phyloP scores from a whole-genome alignment of 352 stramenopile genomes.

The Phytopythium sindhum region DNA sequence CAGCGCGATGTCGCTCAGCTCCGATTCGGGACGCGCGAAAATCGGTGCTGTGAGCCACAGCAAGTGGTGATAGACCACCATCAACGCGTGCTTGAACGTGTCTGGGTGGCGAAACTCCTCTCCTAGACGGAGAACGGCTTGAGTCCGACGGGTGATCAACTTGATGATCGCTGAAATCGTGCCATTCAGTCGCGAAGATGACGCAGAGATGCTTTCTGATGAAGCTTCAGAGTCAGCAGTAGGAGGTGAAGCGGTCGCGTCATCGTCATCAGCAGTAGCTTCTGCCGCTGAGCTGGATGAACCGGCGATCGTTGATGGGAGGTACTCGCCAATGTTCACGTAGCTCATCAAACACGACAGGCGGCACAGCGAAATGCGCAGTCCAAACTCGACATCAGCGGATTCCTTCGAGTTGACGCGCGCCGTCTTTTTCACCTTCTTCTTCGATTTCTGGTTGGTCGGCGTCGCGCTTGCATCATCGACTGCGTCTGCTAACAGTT shows the following conservation, averaged over 20 bases:
- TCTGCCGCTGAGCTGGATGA: background rate
- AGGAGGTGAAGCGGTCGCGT: background rate
- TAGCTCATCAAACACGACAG: conserved; percentile 61
- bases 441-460: conserved; percentile 24
- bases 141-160: conserved; percentile 51
- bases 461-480: conserved; percentile 15
- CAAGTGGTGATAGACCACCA: conserved; percentile 70
- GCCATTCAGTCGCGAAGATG: conserved; percentile 30
- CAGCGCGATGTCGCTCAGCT: conserved; percentile 13
- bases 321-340: conserved; percentile 62
- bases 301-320: conserved; percentile 19
- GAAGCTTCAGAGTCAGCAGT: background rate
- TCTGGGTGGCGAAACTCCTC: conserved; percentile 51
- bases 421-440: conserved; percentile 12
- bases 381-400: conserved; percentile 64
- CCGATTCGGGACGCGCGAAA: conserved; percentile 35
- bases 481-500: conserved; percentile 9
- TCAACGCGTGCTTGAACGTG: conserved; percentile 60
- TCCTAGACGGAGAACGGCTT: conserved; percentile 40
- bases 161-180: conserved; percentile 29
- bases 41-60: conserved; percentile 70
- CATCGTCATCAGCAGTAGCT: background rate
- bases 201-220: background rate
- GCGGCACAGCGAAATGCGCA: conserved; percentile 55
- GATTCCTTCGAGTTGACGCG: conserved; percentile 32